Base-by-base conservation (phyloP, 2,329 filamentous ascomycete genomes). In the Dryadomyces quercus-mongolicae region DNA sequence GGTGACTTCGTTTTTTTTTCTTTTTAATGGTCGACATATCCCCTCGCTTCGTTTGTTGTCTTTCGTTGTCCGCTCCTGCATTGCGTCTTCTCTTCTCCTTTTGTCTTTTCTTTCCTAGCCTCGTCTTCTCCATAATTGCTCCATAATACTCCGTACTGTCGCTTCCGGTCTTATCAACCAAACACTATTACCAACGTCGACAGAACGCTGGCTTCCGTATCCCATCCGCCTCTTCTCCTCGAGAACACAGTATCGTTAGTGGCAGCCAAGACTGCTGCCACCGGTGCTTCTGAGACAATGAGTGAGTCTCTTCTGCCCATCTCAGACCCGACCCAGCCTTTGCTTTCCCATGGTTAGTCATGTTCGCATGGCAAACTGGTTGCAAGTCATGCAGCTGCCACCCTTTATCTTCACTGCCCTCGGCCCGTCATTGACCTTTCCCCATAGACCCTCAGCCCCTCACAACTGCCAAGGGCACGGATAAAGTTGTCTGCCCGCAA, bases 401-500 rank as follows among this genome's bases (percentile, higher is more conserved):
- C 34, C 36, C 36, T 8, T 5, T 31, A 31, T 31, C 4, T 5
- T 8, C 25, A 5, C 36, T 40, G 36, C 42, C 20, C 42, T 18
- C 42, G 3, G 42, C n/a, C n/a, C n/a, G 25, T 5, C 10, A 18
- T 44, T 20, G 42, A 18, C 42, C 10, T 8, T 10, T 9, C 2
- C 18, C 42, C 42, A 44, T 18, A 15, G 42, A 4, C 7, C n/a
- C 42, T 20, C n/a, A 16, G 8, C 15, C 10, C 40, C 10, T 16
- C 10, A 8, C n/a, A n/a, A n/a, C 18, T 44, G 15, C 16, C 42
- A 16, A 16, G 12, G 16, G 12, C 15, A 18, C 10, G 16, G 18
- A 15, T 6, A 6, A 3, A 36, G 42, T 57, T 54, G 21, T 43
- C 18, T 58, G 59, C 45, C 10, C 7, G 16, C 25, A 57, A 15